These are phyloP conservation scores for Trichomonascaceae sp. DNA, from an alignment of 1,139 yeast genomes.

Conservation along the genomic window DNA sequence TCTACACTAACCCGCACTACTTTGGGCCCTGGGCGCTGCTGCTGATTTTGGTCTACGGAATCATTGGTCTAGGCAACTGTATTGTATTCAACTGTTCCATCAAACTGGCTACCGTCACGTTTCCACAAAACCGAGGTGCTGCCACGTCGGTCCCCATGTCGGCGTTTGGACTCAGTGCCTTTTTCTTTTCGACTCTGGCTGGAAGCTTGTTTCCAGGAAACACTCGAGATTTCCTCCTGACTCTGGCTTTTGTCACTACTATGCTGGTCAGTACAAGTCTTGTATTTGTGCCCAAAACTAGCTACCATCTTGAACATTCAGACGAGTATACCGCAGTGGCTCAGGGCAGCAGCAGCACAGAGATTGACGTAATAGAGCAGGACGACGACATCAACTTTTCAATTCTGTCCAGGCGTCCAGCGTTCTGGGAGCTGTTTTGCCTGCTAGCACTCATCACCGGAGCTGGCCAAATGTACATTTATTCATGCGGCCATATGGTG, in stretches of 20 bases:
- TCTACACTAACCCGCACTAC: slow-evolving; percentile 13
- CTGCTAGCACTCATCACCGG: slow-evolving; percentile 51
- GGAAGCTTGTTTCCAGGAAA: slow-evolving; percentile 21
- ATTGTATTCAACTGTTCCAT: slow-evolving; percentile 23
- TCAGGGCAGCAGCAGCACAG: background rate
- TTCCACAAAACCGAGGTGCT: slow-evolving; percentile 22
- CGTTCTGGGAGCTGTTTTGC: slow-evolving; percentile 27
- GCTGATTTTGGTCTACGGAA: slow-evolving; percentile 16
- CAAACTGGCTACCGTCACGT: slow-evolving; percentile 25
- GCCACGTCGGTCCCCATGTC: slow-evolving; percentile 27
- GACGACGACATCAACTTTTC: background rate
- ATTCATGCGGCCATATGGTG: slow-evolving; percentile 53
- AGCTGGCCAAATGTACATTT: slow-evolving; percentile 63
- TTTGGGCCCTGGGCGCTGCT: slow-evolving; percentile 9
- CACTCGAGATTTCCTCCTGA: slow-evolving; percentile 20
- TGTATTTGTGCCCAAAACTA: slow-evolving; percentile 15
- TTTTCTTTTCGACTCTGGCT: slow-evolving; percentile 22
- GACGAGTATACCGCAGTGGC: slow-evolving; percentile 2
- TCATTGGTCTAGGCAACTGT: slow-evolving; percentile 23
- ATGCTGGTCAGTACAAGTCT: slow-evolving; percentile 16
- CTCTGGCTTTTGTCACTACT: slow-evolving; percentile 19
- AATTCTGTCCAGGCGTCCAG: slow-evolving; percentile 11
- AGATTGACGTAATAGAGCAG: background rate
- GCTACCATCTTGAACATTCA: slow-evolving; percentile 3
- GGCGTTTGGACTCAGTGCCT: slow-evolving; percentile 26